Evolutionary conservation across 257 asterid genomes (phyloP).

Genomic region (Parsonsia alboflavescens): DNA sequence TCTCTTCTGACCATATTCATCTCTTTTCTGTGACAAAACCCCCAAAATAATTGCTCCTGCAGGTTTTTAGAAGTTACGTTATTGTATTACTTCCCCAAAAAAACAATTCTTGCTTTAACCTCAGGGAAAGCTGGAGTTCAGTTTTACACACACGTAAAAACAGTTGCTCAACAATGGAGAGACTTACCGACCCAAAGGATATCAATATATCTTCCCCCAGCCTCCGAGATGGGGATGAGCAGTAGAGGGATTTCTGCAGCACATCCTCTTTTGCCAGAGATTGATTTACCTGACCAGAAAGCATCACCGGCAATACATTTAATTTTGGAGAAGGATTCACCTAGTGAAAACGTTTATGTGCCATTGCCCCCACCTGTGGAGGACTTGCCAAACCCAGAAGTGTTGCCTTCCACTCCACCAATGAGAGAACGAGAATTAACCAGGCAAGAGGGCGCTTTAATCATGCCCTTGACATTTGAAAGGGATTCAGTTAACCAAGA

Average conservation of each 20-base stretch:
- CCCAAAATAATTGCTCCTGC: neutral
- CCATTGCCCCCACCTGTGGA: slow-evolving; percentile 22
- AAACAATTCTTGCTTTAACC: slow-evolving; percentile 1
- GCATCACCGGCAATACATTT: slow-evolving; percentile 21
- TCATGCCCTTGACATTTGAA: slow-evolving; percentile 15
- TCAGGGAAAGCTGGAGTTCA: slow-evolving; percentile 41
- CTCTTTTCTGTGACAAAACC: neutral
- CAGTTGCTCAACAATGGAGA: slow-evolving; percentile 37
- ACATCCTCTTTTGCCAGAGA: slow-evolving; percentile 18
- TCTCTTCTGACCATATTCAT: neutral
- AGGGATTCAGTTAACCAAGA: slow-evolving; percentile 16
- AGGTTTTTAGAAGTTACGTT: neutral
- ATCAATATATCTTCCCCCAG: slow-evolving; percentile 24
- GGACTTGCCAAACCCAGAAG: slow-evolving; percentile 19
- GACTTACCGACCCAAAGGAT: slow-evolving; percentile 35
- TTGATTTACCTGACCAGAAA: slow-evolving; percentile 21
- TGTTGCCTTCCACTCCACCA: slow-evolving; percentile 23
- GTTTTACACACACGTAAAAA: slow-evolving; percentile 32
- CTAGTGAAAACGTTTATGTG: slow-evolving; percentile 13
- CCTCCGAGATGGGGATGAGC: slow-evolving; percentile 26
- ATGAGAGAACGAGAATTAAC: slow-evolving; percentile 22
- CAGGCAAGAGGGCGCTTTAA: slow-evolving; percentile 15
- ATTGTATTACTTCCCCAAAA: no score
- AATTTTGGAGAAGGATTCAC: slow-evolving; percentile 18
- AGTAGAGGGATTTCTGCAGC: slow-evolving; percentile 20